Percentiles rank a stretch among this genome's conserved stretches.
Evolutionary conservation across 352 stramenopile genomes (phyloP).

Genomic region (Saprolegnia diclina): DNA sequence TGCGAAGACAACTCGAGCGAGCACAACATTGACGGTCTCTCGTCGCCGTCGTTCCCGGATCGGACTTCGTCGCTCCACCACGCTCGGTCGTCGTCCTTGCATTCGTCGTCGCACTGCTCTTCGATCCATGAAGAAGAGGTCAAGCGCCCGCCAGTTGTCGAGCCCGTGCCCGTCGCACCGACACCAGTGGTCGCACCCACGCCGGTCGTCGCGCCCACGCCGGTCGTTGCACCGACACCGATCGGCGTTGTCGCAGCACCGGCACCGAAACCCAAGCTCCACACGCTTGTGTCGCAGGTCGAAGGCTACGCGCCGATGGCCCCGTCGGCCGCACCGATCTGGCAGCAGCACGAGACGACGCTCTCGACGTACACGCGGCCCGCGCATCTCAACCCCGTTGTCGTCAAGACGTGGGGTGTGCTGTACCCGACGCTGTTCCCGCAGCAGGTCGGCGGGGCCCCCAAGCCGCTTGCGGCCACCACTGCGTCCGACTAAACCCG

Average conservation of each 20-base stretch:
- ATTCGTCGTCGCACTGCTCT: conserved; percentile 9
- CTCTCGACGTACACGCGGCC: conserved; percentile 12
- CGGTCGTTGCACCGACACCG: background rate
- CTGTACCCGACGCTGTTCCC: conserved; percentile 24
- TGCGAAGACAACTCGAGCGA: conserved; percentile 8
- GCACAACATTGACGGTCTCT: background rate
- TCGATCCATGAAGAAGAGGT: conserved; percentile 5
- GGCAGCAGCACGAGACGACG: background rate
- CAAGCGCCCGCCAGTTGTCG: background rate
- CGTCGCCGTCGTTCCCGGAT: background rate
- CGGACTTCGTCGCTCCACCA: conserved; percentile 2
- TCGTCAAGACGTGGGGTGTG: conserved; percentile 11
- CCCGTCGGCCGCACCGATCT: background rate
- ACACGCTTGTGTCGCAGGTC: background rate
- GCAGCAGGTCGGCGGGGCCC: conserved; percentile 1
- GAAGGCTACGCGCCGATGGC: background rate
- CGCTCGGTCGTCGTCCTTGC: background rate
- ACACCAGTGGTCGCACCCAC: background rate
- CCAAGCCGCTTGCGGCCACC: background rate
- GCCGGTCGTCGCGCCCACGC: background rate
- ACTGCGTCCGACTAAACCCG: background rate
- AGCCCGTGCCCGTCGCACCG: background rate
- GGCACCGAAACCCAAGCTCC: background rate
- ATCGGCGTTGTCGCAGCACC: background rate
- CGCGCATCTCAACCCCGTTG: conserved; percentile 7